These are phyloP conservation scores for Malus sieversii DNA, from an alignment of 306 rosid genomes.

Conservation along the genomic window DNA sequence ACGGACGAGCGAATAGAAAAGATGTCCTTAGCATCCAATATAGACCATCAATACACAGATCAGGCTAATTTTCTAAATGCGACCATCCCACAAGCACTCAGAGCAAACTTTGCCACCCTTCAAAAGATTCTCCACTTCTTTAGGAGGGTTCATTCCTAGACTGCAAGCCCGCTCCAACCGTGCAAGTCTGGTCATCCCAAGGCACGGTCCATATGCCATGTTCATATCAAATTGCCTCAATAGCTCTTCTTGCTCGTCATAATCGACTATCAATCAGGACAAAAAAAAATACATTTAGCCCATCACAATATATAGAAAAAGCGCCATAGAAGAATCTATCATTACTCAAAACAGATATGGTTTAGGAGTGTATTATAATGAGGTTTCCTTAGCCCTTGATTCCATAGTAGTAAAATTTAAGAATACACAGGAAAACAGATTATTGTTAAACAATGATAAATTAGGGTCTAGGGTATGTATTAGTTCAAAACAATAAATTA, in stretches of 20 bases:
- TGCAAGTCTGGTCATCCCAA: slow-evolving; percentile 55
- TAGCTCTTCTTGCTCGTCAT: slow-evolving; percentile 35
- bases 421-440: neutral
- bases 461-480: neutral
- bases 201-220: slow-evolving; percentile 75
- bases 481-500: neutral
- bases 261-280: slow-evolving; percentile 34
- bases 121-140: slow-evolving; percentile 38
- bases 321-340: neutral
- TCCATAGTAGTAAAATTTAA: neutral
- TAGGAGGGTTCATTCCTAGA: slow-evolving; percentile 67
- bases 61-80: slow-evolving; percentile 24
- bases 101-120: slow-evolving; percentile 28
- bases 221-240: slow-evolving; percentile 76
- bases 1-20: too few species aligned
- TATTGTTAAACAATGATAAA: neutral
- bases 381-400: neutral
- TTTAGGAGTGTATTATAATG: too few species aligned
- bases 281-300: neutral
- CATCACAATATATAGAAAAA: neutral
- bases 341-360: neutral
- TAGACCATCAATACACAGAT: neutral
- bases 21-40: too few species aligned
- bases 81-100: slow-evolving; percentile 50
- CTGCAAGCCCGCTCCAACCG: slow-evolving; percentile 79